Base-by-base conservation (phyloP, 306 rosid genomes). In the Dalbergia cultrata region DNA sequence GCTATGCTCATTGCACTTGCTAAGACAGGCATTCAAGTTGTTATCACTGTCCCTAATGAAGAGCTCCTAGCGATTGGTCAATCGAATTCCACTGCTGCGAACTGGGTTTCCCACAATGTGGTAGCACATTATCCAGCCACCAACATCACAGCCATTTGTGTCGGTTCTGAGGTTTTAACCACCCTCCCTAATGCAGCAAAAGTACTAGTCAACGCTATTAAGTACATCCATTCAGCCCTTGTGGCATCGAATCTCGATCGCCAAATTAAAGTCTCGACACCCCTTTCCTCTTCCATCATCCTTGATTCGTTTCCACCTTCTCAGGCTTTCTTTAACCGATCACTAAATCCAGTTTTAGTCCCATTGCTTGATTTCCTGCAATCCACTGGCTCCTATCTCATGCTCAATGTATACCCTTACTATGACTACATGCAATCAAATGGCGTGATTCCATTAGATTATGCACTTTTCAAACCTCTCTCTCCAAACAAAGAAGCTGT, bases 231-330 rank as follows among this genome's bases (percentile, higher is more conserved):
- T 37, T 90, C 94, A 0, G 96, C 96, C 31, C 92, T 93, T 1
- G 85, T 90, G 16, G 95, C 97, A 11, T 86, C 97, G 8, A 93
- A 93, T 87, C 92, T 93, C 0, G 96, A 93, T 78, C 87, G 89
- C 44, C 91, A 89, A 68, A 86, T 93, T 57, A 93, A 93, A 89
- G 90, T 93, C 41, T 90, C 97, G 1, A 89, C 96, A 2, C 93
- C 97, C 8, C 88, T 90, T 76, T 80, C 97, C 11, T 93, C 97
- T 71, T 88, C 90, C 4, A 80, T 90, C 53, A 93, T 93, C 84
- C 96, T 93, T 4, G 97, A 93, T 70, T 93, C 97, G 1, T 93
- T 93, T 76, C 97, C 97, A 0, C 97, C 97, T 71, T 93, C 95
- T 17, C 97, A 93, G 81, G 97, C 97, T 41, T 93, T 93, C 86